phyloP scores from a whole-genome alignment of 192 early-diverging fungal genomes.

The Geranomyces variabilis region DNA sequence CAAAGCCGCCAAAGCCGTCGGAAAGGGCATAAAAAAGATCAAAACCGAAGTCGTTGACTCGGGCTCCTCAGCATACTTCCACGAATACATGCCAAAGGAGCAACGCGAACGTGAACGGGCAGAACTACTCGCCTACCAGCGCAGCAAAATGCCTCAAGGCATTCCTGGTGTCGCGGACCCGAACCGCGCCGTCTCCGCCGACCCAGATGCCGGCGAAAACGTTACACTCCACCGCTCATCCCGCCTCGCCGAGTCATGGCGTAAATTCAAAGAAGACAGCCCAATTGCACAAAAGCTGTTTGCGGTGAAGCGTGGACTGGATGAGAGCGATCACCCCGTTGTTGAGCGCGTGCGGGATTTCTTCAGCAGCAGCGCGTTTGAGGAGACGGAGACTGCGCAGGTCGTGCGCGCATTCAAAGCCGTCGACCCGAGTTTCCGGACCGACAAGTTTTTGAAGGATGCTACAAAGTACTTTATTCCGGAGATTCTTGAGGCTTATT shows the following conservation, averaged over 20 bases:
- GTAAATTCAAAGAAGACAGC: conserved; percentile 86
- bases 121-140: conserved; percentile 24
- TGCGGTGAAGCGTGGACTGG: conserved; percentile 73
- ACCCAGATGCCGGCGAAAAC: conserved; percentile 51
- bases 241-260: conserved; percentile 88
- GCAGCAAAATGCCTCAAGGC: conserved; percentile 16
- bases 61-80: conserved; percentile 40
- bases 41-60: conserved; percentile 44
- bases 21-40: conserved; percentile 45
- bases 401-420: conserved; percentile 82
- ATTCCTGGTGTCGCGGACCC: conserved; percentile 34
- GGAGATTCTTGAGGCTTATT: conserved; percentile 93
- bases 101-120: conserved; percentile 37
- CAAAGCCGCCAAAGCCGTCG: conserved; percentile 53
- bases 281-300: conserved; percentile 85
- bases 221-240: conserved; percentile 87
- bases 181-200: conserved; percentile 38
- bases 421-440: conserved; percentile 85
- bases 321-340: conserved; percentile 88
- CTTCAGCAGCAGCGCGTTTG: conserved; percentile 77
- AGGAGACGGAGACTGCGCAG: conserved; percentile 92
- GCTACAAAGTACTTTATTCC: conserved; percentile 90
- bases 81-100: conserved; percentile 53
- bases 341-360: conserved; percentile 77
- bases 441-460: conserved; percentile 89